phyloP scores from a whole-genome alignment of 306 rosid genomes.

The Alnus rubra region DNA sequence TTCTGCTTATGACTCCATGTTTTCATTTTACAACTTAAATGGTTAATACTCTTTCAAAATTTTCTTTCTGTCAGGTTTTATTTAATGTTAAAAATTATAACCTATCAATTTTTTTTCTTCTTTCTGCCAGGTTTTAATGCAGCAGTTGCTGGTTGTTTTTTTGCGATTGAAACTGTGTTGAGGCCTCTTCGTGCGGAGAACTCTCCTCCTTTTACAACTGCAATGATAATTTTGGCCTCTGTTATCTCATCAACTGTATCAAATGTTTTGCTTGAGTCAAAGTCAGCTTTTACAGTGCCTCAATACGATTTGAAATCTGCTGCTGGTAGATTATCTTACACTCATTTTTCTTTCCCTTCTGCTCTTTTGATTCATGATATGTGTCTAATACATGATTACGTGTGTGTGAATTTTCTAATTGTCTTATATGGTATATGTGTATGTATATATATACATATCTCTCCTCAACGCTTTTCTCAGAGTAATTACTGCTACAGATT shows the following conservation, averaged over 20 bases:
- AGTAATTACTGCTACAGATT: not conserved
- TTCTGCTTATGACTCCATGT: not conserved
- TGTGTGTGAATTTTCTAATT: not conserved
- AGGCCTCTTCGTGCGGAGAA: slow-evolving; percentile 96
- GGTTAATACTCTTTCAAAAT: slow-evolving; percentile 22
- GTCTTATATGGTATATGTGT: not conserved
- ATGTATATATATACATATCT: not conserved
- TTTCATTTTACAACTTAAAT: not conserved
- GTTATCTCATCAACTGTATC: slow-evolving; percentile 95
- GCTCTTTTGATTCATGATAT: not conserved
- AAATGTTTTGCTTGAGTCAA: slow-evolving; percentile 80
- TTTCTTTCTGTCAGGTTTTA: slow-evolving; percentile 69
- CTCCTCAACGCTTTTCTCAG: not conserved
- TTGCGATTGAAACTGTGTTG: slow-evolving; percentile 95
- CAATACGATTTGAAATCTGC: slow-evolving; percentile 94
- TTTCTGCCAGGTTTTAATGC: slow-evolving; percentile 87
- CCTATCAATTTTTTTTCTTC: not conserved
- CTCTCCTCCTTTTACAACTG: slow-evolving; percentile 97
- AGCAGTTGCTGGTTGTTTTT: slow-evolving; percentile 99
- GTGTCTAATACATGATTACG: not conserved
- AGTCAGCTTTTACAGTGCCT: slow-evolving; percentile 93
- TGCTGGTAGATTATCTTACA: slow-evolving; percentile 63
- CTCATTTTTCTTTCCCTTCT: slow-evolving; percentile 1
- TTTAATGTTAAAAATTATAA: no score
- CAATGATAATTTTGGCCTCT: slow-evolving; percentile 99